phyloP scores from a whole-genome alignment of 2,329 filamentous ascomycete genomes.

The Bipolaris zeicola region DNA sequence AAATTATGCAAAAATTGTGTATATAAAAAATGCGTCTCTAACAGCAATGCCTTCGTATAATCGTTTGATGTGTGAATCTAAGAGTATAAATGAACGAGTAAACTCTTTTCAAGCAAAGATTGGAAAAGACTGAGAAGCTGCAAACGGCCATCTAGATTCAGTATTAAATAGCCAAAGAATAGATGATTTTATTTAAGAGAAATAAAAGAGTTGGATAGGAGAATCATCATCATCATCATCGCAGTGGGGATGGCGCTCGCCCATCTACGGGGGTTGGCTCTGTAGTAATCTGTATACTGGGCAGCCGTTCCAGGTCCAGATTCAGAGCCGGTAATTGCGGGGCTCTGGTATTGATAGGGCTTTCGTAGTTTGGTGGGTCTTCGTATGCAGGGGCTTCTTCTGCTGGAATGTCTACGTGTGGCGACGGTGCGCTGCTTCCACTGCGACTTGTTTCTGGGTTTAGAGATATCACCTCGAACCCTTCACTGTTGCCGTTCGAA shows the following conservation, averaged over 20 bases:
- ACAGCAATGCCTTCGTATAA: too few relatives aligned
- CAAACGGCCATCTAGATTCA: too few relatives aligned
- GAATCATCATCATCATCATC: conserved; percentile 7
- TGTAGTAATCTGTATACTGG: conserved; percentile 53
- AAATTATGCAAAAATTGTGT: too few relatives aligned
- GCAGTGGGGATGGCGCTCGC: conserved; percentile 14
- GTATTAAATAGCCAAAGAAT: too few relatives aligned
- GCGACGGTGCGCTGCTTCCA: conserved; percentile 27
- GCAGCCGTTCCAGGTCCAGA: conserved; percentile 49
- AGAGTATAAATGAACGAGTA: too few relatives aligned
- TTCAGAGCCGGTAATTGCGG: conserved; percentile 48
- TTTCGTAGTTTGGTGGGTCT: conserved; percentile 57
- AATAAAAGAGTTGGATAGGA: background rate
- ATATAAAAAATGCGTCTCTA: too few relatives aligned
- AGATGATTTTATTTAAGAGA: background rate
- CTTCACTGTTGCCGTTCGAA: conserved; percentile 34
- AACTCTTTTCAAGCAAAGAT: too few relatives aligned
- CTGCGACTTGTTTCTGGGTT: conserved; percentile 39
- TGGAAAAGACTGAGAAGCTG: too few relatives aligned
- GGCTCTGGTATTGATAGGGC: conserved; percentile 43
- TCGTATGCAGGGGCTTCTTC: conserved; percentile 51
- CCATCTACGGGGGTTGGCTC: conserved; percentile 35
- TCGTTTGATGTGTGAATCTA: too few relatives aligned
- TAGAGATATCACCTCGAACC: conserved; percentile 53
- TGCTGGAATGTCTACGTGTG: conserved; percentile 34